phyloP scores from a whole-genome alignment of 2,329 filamentous ascomycete species.

The Colletotrichum karsti region DNA sequence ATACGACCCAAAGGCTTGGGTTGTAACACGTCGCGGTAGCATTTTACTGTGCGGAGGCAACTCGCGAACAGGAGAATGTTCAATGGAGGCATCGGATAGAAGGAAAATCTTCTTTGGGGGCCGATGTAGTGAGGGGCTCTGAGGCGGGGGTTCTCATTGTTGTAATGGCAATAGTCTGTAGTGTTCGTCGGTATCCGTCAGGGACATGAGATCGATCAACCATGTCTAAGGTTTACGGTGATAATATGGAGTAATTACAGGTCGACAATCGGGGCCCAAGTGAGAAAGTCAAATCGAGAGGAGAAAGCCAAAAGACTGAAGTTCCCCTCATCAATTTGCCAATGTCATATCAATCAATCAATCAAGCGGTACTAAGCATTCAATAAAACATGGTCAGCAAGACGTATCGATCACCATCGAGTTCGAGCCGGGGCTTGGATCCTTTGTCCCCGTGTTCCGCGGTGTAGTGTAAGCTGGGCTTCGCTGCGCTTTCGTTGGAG shows the following conservation, averaged over 20 bases:
- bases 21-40: background rate
- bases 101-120: background rate
- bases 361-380: constrained; percentile 1
- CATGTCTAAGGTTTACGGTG: background rate
- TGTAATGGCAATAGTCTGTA: background rate
- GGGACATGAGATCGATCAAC: background rate
- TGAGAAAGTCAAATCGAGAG: background rate
- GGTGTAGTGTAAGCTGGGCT: background rate
- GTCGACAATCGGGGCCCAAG: background rate
- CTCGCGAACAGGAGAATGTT: background rate
- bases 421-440: background rate
- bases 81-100: background rate
- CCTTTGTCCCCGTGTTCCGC: constrained; percentile 11
- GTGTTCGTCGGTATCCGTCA: background rate
- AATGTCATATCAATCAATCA: constrained; percentile 13
- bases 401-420: background rate
- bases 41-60: background rate
- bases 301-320: background rate
- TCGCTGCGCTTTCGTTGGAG: background rate
- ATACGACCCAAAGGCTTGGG: constrained; percentile 17
- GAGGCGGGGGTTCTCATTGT: background rate
- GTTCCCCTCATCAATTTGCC: background rate
- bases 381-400: constrained; percentile 16
- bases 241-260: background rate
- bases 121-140: background rate